Conservation (phyloP, 768 basidiomycete species). For the Leccinum ochraceum region DNA sequence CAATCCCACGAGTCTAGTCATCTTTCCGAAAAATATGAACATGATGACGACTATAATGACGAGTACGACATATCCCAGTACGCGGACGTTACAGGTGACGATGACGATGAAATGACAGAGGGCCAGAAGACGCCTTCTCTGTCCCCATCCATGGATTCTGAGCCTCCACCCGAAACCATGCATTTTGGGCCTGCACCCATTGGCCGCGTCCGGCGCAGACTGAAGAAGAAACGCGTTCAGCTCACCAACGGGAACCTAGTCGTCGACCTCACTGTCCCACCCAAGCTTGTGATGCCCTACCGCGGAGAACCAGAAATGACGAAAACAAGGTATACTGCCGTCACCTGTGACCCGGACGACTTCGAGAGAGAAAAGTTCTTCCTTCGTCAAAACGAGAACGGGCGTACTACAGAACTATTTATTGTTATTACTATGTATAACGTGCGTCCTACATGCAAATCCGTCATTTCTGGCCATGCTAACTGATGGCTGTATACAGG, state of each 20-base stretch:
- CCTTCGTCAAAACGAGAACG: slow-evolving; percentile 78
- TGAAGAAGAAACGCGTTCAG: slow-evolving; percentile 79
- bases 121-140: slow-evolving; percentile 29
- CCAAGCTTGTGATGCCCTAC: slow-evolving; percentile 76
- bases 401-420: slow-evolving; percentile 85
- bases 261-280: slow-evolving; percentile 80
- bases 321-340: slow-evolving; percentile 79
- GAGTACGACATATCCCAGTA: slow-evolving; percentile 37
- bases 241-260: slow-evolving; percentile 89
- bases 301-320: slow-evolving; percentile 71
- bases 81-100: slow-evolving; percentile 24
- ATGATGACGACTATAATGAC: slow-evolving; percentile 17
- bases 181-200: slow-evolving; percentile 89
- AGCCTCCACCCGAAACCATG: slow-evolving; percentile 61
- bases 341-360: slow-evolving; percentile 93
- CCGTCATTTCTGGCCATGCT: slow-evolving; percentile 12
- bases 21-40: slow-evolving; percentile 27
- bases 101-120: slow-evolving; percentile 20
- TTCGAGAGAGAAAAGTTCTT: slow-evolving; percentile 84
- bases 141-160: slow-evolving; percentile 40
- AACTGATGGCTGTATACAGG: slow-evolving; percentile 42
- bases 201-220: slow-evolving; percentile 74
- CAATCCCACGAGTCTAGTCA: slow-evolving; percentile 18
- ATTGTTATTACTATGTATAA: slow-evolving; percentile 98
- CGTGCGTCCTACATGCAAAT: slow-evolving; percentile 49